These are phyloP conservation scores for Salix koriyanagi DNA, from an alignment of 345 rosid genomes.

Conservation along the genomic window DNA sequence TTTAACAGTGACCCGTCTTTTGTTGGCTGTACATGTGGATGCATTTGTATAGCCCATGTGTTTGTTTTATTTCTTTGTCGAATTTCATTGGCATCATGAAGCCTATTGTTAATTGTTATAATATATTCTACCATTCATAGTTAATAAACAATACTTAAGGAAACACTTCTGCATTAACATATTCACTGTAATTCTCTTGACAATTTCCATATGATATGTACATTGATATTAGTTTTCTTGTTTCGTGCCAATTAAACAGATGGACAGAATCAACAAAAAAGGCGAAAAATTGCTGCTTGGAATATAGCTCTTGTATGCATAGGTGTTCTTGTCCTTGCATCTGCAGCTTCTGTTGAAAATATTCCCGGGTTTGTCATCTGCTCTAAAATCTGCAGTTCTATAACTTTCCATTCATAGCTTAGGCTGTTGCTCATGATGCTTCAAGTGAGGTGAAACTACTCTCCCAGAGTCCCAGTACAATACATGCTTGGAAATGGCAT, in stretches of 20 bases:
- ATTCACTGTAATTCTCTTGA: neutral
- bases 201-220: neutral
- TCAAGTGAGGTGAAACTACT: neutral
- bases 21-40: no score
- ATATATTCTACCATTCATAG: no score
- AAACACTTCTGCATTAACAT: no score
- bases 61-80: no score
- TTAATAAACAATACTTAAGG: no score
- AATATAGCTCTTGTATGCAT: conserved; percentile 46
- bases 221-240: neutral
- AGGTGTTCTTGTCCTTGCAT: conserved; percentile 49
- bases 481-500: neutral
- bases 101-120: no score
- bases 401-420: neutral
- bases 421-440: neutral
- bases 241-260: conserved; percentile 21
- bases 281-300: conserved; percentile 61
- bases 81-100: no score
- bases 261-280: conserved; percentile 34
- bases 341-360: conserved; percentile 46
- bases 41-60: no score
- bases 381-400: neutral
- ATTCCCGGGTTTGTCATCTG: conserved; percentile 44
- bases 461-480: neutral
- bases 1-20: no score